Conservation (phyloP, 176 grass and related monocot species). For the Hordeum marinum region DNA sequence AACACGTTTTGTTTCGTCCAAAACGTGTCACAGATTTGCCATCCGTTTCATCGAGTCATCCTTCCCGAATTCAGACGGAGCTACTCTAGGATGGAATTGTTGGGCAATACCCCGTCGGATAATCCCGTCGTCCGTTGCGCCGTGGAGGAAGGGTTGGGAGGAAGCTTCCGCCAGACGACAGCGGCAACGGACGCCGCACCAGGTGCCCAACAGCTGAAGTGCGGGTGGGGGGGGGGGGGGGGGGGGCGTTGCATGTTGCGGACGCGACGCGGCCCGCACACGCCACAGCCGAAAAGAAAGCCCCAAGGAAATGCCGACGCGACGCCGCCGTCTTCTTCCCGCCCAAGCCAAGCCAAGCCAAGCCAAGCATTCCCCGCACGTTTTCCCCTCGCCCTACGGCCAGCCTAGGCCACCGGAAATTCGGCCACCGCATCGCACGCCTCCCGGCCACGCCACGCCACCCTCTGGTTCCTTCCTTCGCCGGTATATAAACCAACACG, state of each 20-base stretch:
- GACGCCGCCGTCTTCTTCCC: constrained; percentile 1
- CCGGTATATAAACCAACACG: background rate
- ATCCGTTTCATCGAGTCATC: background rate
- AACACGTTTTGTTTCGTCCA: background rate
- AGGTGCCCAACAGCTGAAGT: too few relatives aligned
- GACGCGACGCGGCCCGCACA: constrained; percentile 17
- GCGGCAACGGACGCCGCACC: background rate
- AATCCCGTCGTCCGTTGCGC: background rate
- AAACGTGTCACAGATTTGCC: background rate
- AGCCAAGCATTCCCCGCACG: constrained; percentile 21
- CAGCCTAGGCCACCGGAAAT: background rate
- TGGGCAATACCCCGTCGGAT: background rate
- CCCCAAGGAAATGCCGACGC: background rate
- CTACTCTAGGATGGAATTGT: too few relatives aligned
- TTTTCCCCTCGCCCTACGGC: constrained; percentile 33
- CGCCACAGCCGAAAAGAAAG: background rate
- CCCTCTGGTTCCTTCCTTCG: background rate
- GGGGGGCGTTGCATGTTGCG: too few relatives aligned
- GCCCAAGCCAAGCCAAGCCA: background rate
- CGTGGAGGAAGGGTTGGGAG: background rate
- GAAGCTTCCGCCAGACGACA: constrained; percentile 6
- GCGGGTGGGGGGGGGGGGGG: too few relatives aligned
- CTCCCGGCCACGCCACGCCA: background rate
- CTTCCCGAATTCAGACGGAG: too few relatives aligned
- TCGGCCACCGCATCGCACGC: background rate